A percentile compares a stretch with the other conserved stretches of the same genome.
These are phyloP conservation scores for Candida ulmi DNA, from an alignment of 805 yeast species.

Conservation along the genomic window DNA sequence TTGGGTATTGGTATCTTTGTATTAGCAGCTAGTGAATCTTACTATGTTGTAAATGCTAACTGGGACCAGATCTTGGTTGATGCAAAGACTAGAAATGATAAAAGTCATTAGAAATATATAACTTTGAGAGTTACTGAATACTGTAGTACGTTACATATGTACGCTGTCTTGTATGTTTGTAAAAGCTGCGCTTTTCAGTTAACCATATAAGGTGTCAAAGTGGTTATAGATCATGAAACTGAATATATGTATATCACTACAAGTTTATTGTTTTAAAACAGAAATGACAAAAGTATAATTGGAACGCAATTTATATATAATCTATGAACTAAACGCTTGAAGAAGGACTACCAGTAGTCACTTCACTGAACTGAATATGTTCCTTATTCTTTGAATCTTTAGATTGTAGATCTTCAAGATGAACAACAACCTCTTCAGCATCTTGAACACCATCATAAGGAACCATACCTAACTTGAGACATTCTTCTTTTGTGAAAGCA, in stretches of 20 bases:
- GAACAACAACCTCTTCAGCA: constrained; percentile 5
- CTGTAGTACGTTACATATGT: background rate
- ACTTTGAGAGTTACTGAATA: background rate
- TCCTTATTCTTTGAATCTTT: constrained; percentile 3
- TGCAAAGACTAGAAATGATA: background rate
- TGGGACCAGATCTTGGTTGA: constrained; percentile 30
- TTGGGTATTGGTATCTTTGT: constrained; percentile 47
- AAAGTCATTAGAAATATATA: background rate
- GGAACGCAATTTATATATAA: background rate
- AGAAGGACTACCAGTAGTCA: background rate
- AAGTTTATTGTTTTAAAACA: too few species aligned
- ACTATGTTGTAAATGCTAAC: constrained; percentile 33
- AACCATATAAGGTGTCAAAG: too few species aligned
- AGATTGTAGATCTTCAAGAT: background rate
- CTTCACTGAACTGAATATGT: too few species aligned
- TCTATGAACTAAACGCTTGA: background rate
- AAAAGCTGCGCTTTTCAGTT: too few species aligned
- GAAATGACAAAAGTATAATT: too few species aligned
- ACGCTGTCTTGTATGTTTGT: too few species aligned
- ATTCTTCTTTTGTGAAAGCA: constrained; percentile 26
- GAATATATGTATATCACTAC: too few species aligned
- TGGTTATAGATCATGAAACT: too few species aligned
- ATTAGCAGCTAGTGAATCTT: constrained; percentile 37
- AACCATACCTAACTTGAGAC: constrained; percentile 16
- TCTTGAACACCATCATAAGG: constrained; percentile 14